phyloP scores from a whole-genome alignment of 106 monocot genomes.

The Dioscorea dumetorum region DNA sequence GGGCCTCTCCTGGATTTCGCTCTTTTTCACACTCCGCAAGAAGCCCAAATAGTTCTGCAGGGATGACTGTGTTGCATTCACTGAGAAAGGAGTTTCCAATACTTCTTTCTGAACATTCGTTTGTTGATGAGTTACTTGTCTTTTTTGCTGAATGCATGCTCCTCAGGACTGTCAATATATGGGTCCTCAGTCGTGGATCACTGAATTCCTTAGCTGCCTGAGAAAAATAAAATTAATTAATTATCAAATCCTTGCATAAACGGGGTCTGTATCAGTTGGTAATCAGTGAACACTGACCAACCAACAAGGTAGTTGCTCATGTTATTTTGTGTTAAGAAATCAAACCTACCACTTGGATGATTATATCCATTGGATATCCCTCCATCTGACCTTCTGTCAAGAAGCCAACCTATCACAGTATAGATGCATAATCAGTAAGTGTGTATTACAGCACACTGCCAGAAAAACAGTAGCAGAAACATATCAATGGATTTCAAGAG shows the following conservation, averaged over 20 bases:
- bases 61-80: constrained; percentile 26
- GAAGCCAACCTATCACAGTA: constrained; percentile 78
- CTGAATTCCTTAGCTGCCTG: constrained; percentile 71
- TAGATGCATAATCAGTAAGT: background rate
- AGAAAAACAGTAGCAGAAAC: background rate
- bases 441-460: background rate
- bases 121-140: constrained; percentile 28
- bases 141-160: constrained; percentile 59
- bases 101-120: constrained; percentile 24
- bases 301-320: too few relatives aligned
- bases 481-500: constrained; percentile 4
- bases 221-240: constrained; percentile 8
- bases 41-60: constrained; percentile 73
- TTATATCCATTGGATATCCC: constrained; percentile 47
- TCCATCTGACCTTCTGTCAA: constrained; percentile 81
- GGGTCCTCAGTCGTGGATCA: constrained; percentile 72
- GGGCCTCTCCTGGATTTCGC: constrained; percentile 79
- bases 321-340: background rate
- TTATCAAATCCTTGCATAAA: too few relatives aligned
- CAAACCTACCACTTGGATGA: constrained; percentile 63
- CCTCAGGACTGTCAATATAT: constrained; percentile 72
- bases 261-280: too few relatives aligned
- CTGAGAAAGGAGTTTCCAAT: constrained; percentile 14
- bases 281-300: too few relatives aligned
- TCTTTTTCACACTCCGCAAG: constrained; percentile 80